Base-by-base conservation (phyloP, 176 grass and related monocot genomes). In the Oryza officinalis region DNA sequence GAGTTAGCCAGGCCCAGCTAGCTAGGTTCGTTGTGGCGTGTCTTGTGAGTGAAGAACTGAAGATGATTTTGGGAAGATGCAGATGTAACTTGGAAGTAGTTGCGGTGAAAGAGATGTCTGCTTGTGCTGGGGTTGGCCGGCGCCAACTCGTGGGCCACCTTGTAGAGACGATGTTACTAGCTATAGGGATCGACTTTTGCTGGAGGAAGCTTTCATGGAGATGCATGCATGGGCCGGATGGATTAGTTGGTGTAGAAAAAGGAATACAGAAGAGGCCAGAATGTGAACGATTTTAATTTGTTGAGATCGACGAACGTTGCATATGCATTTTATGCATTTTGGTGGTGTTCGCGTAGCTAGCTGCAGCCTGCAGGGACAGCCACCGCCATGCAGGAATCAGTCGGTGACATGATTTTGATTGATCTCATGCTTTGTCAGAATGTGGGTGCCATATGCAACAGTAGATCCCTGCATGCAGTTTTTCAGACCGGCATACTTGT, bases 311-410 rank as follows among this genome's bases (percentile, higher is more conserved):
- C 13, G 45, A 47, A 10, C 66, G 8, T 22, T 69, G 31, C 31
- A 69, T 68, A 68, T 69, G 66, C 67, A 38, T 69, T 69, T 37
- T 68, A 68, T 69, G 66, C 67, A 38, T 69, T 69, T 37, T 37
- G 66, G 18, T 69, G 67, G 32, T 12, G 8, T 6, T 10, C n/a
- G 17, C 10, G 14, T 69, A 13, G 8, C 67, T 68, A 10, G 7
- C 33, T 6, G 33, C 31, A 50, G 47, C 47, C 12, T 18, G 15
- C 47, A 50, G 47, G 47, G 14, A 1, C 35, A 37, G 35, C 13
- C 46, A 49, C 11, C 3, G 46, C 46, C 13, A 7, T 17, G 41
- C 65, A 33, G 6, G 2, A 10, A 32, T 68, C 18, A 68, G 65
- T 22, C 31, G 35, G 20, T 35, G 17, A 22, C 66, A 22, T 37